Conservation (phyloP, 225 moss, liverwort and hornwort genomes). For the Physcomitrium patens region DNA sequence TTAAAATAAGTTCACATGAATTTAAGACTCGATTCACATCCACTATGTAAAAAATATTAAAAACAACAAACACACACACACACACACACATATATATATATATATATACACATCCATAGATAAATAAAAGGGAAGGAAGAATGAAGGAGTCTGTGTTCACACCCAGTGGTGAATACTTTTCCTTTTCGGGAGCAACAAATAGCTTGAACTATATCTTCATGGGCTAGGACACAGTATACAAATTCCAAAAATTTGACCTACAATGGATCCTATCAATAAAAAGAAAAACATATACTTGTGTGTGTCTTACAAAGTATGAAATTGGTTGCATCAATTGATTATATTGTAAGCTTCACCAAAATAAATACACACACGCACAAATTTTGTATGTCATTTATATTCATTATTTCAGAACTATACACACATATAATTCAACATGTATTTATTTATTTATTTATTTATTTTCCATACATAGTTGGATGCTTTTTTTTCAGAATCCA, state of each 20-base stretch:
- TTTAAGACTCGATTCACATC: too few species aligned
- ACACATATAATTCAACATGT: neutral
- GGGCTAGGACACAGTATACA: slow-evolving; percentile 61
- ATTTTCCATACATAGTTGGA: slow-evolving; percentile 54
- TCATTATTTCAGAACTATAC: too few species aligned
- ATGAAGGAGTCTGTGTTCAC: too few species aligned
- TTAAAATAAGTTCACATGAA: too few species aligned
- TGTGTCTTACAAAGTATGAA: neutral
- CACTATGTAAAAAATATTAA: too few species aligned
- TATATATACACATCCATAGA: too few species aligned
- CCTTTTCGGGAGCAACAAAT: slow-evolving; percentile 73
- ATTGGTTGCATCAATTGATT: neutral
- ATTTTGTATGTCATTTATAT: too few species aligned
- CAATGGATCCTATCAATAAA: neutral
- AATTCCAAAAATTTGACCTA: slow-evolving; percentile 76
- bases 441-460: neutral
- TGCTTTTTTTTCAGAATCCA: slow-evolving; percentile 52
- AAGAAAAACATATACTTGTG: neutral
- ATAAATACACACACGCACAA: too few species aligned
- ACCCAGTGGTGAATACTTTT: slow-evolving; percentile 77
- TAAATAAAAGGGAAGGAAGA: too few species aligned
- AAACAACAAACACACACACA: too few species aligned
- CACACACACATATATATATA: too few species aligned
- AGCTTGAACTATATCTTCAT: slow-evolving; percentile 61
- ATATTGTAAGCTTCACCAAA: too few species aligned